Conservation (phyloP, 225 moss, liverwort and hornwort genomes). For the Thuidium tamariscinum region DNA sequence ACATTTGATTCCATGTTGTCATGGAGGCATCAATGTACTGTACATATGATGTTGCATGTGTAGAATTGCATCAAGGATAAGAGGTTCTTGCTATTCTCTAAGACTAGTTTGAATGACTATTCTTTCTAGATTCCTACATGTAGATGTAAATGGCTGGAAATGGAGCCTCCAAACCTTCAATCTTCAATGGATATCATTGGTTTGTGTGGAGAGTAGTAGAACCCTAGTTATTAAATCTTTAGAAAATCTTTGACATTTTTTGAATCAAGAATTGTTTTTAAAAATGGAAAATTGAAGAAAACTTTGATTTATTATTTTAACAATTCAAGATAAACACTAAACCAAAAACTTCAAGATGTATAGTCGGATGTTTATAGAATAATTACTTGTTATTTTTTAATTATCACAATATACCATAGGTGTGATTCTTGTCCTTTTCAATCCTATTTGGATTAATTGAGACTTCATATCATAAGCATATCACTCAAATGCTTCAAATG, state of each 20-base stretch:
- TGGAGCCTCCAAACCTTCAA: background rate
- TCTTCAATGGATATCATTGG: rapidly evolving
- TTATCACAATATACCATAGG: background rate
- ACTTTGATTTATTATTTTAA: background rate
- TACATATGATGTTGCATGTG: rapidly evolving
- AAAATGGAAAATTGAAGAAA: background rate
- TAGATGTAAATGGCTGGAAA: rapidly evolving
- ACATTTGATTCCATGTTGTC: rapidly evolving
- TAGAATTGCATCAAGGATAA: background rate
- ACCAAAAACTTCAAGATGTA: background rate
- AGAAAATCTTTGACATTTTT: background rate
- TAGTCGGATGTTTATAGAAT: too few relatives aligned
- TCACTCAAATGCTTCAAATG: background rate
- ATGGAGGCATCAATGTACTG: rapidly evolving
- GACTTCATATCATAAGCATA: background rate
- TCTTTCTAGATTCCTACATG: background rate
- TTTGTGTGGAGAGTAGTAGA: rapidly evolving
- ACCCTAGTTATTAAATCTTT: background rate
- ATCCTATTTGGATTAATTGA: background rate
- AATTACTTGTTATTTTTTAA: background rate
- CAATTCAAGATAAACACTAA: background rate
- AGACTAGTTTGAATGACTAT: background rate
- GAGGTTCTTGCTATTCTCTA: background rate
- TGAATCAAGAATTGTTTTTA: background rate
- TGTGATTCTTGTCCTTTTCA: background rate